Percentiles rank a stretch among this genome's conserved stretches.
Evolutionary conservation across 192 early-diverging fungal genomes (phyloP).

Genomic region (Gigaspora rosea): DNA sequence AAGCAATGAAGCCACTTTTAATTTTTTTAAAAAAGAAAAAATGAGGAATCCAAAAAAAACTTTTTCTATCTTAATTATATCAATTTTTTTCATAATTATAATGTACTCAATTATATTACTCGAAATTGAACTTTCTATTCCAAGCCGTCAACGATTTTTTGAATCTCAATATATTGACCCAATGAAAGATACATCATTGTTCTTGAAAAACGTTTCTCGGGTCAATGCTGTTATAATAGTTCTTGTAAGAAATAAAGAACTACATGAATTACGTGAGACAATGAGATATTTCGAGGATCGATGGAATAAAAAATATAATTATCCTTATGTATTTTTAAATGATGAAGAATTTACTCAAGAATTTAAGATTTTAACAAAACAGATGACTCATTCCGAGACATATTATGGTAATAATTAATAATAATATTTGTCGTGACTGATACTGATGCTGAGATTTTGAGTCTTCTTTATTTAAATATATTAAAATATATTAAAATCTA

Average conservation of each 20-base stretch:
- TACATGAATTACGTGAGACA: constrained; percentile 61
- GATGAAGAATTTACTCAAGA: constrained; percentile 71
- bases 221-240: constrained; percentile 75
- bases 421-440: not conserved
- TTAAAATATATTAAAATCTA: too few species aligned
- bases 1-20: too few species aligned
- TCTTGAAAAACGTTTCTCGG: not conserved
- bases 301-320: constrained; percentile 74
- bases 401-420: constrained; percentile 13
- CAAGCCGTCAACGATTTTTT: constrained; percentile 7
- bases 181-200: not conserved
- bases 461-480: too few species aligned
- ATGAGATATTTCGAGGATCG: constrained; percentile 71
- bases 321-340: constrained; percentile 87
- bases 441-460: too few species aligned
- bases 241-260: constrained; percentile 70
- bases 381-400: constrained; percentile 34
- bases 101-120: too few species aligned
- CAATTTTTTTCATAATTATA: too few species aligned
- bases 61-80: too few species aligned
- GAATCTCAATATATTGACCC: constrained; percentile 3
- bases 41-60: too few species aligned
- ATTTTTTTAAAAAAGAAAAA: too few species aligned
- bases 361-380: constrained; percentile 59
- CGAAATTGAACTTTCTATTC: too few species aligned